These are phyloP conservation scores for Cyclospora cayetanensis DNA, from an alignment of 169 alveolate species.

Conservation along the genomic window DNA sequence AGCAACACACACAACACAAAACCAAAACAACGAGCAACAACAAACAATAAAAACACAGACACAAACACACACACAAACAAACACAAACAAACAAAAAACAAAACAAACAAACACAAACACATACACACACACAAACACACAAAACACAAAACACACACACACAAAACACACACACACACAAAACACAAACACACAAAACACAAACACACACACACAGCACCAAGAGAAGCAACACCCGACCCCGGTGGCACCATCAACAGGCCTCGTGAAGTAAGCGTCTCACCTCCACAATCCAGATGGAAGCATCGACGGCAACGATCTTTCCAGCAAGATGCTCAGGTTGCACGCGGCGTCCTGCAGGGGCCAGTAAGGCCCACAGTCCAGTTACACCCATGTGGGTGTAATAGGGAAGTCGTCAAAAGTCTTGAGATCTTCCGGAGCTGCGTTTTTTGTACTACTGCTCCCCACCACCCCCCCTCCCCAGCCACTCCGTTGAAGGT, in stretches of 20 bases:
- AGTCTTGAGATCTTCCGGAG: not conserved
- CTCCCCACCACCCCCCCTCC: not conserved
- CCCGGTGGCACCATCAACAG: not conserved
- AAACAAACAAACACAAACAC: no score
- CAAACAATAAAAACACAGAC: no score
- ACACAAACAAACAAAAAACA: no score
- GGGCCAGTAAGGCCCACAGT: conserved; percentile 88
- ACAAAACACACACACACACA: no score
- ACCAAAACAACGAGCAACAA: no score
- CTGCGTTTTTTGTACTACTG: not conserved
- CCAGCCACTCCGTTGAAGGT: not conserved
- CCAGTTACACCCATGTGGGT: conserved; percentile 77
- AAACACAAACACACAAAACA: no score
- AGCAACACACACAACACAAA: no score
- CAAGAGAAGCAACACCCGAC: no score
- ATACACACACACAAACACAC: no score
- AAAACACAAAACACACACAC: no score
- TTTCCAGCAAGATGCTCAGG: conserved; percentile 86
- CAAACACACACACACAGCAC: no score
- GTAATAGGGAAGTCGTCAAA: not conserved
- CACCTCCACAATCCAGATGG: conserved; percentile 84
- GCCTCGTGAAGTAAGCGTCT: not conserved
- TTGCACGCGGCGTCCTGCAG: conserved; percentile 87
- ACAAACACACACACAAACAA: no score
- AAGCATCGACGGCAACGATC: conserved; percentile 88